Conservation (phyloP, 352 stramenopile species). For the Paralagenidium karlingii region DNA sequence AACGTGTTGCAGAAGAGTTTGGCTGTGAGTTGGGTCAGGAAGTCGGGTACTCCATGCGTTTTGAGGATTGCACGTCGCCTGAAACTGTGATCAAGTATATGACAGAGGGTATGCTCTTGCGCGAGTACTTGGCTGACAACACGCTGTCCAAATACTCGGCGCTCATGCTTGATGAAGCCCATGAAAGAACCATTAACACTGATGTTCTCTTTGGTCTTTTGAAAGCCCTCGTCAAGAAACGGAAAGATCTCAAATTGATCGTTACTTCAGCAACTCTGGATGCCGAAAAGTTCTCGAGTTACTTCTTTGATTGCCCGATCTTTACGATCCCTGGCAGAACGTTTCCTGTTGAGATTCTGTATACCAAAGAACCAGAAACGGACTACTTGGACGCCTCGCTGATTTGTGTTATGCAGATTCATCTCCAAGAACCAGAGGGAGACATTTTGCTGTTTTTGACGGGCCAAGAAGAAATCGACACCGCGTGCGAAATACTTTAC, state of each 20-base stretch:
- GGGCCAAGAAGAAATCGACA: conserved; percentile 99
- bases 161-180: conserved; percentile 97
- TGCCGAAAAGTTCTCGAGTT: conserved; percentile 96
- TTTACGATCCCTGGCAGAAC: conserved; percentile 98
- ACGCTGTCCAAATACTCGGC: conserved; percentile 91
- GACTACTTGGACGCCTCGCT: conserved; percentile 98
- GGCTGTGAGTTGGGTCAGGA: conserved; percentile 88
- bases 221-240: conserved; percentile 76
- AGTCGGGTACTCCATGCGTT: conserved; percentile 89
- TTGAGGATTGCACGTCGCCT: conserved; percentile 72
- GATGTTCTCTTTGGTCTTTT: conserved; percentile 97
- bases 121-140: conserved; percentile 97
- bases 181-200: conserved; percentile 97
- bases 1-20: conserved; percentile 96
- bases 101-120: conserved; percentile 99
- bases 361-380: conserved; percentile 96
- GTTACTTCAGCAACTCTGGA: conserved; percentile 93
- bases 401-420: conserved; percentile 99
- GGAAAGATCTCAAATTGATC: conserved; percentile 85
- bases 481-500: conserved; percentile 95
- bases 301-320: conserved; percentile 97
- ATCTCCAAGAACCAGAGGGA: conserved; percentile 94
- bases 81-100: conserved; percentile 99
- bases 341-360: conserved; percentile 97
- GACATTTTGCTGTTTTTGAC: conserved; percentile 99